These are phyloP conservation scores for Geotrichum reessii DNA, from an alignment of 1,139 yeast species.

Conservation along the genomic window DNA sequence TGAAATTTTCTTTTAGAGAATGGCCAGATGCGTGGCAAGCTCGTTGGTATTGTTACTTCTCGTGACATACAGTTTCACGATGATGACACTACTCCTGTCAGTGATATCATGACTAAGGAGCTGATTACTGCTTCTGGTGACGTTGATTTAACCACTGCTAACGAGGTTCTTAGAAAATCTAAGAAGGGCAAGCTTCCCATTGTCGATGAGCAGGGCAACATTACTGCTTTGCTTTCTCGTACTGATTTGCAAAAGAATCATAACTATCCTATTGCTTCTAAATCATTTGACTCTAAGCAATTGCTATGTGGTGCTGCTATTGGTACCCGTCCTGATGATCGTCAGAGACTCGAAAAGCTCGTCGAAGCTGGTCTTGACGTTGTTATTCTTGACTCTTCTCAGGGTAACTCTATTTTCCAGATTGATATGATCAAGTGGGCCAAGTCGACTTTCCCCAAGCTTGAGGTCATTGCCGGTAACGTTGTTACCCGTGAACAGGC, in stretches of 20 bases:
- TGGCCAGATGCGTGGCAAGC: conserved; percentile 84
- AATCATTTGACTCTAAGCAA: conserved; percentile 89
- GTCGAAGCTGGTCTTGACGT: conserved; percentile 97
- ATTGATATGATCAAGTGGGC: conserved; percentile 89
- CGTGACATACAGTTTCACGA: conserved; percentile 97
- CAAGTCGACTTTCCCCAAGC: conserved; percentile 68
- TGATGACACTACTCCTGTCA: conserved; percentile 53
- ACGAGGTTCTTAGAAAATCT: conserved; percentile 80
- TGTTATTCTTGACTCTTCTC: conserved; percentile 91
- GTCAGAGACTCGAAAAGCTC: conserved; percentile 71
- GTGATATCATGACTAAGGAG: conserved; percentile 85
- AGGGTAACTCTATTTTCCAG: conserved; percentile 96
- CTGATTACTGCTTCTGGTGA: conserved; percentile 67
- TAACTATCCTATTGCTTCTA: conserved; percentile 90
- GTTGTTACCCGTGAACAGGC: conserved; percentile 99
- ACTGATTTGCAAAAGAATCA: conserved; percentile 96
- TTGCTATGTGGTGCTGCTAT: conserved; percentile 97
- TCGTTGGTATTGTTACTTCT: conserved; percentile 91
- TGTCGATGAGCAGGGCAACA: conserved; percentile 67
- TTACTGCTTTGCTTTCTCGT: conserved; percentile 85
- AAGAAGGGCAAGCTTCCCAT: conserved; percentile 98
- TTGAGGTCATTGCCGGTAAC: conserved; percentile 94
- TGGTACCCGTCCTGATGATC: conserved; percentile 90
- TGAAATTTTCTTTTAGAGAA: conserved; percentile 47
- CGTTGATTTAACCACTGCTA: conserved; percentile 77